phyloP scores from a whole-genome alignment of 2,329 filamentous ascomycete genomes.

The Hirsutella rhossiliensis region DNA sequence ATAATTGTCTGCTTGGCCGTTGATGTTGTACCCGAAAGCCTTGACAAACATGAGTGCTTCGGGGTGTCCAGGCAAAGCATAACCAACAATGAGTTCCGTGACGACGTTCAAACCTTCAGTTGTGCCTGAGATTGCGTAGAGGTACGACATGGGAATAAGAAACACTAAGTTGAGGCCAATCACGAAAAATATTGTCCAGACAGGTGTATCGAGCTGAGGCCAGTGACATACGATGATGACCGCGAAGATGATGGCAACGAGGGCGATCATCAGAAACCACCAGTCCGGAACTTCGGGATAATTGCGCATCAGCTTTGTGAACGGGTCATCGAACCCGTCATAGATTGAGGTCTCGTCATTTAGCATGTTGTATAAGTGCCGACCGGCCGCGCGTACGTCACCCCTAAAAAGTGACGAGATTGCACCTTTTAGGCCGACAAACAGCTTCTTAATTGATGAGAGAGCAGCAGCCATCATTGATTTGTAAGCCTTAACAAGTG shows the following conservation, averaged over 20 bases:
- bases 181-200: slow-evolving; percentile 18
- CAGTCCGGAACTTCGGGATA: slow-evolving; percentile 36
- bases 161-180: slow-evolving; percentile 25
- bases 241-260: slow-evolving; percentile 18
- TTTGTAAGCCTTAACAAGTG: slow-evolving; percentile 20
- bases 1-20: slow-evolving; percentile 28
- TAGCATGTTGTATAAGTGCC: too few species aligned
- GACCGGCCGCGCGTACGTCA: slow-evolving; percentile 15
- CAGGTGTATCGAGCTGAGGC: slow-evolving; percentile 14
- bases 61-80: slow-evolving; percentile 20
- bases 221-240: slow-evolving; percentile 17
- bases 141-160: slow-evolving; percentile 25
- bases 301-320: slow-evolving; percentile 27
- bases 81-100: slow-evolving; percentile 24
- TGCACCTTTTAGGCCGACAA: neutral
- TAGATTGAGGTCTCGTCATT: slow-evolving; percentile 26
- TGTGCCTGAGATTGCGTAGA: slow-evolving; percentile 29
- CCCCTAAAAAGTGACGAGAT: slow-evolving; percentile 13
- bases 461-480: slow-evolving; percentile 11
- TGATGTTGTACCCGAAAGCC: slow-evolving; percentile 27
- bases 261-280: slow-evolving; percentile 22
- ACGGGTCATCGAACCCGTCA: slow-evolving; percentile 28
- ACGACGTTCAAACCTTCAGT: slow-evolving; percentile 35
- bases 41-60: slow-evolving; percentile 38
- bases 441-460: slow-evolving; percentile 7